Base-by-base conservation (phyloP, 306 rosid genomes). In the Vicia villosa region DNA sequence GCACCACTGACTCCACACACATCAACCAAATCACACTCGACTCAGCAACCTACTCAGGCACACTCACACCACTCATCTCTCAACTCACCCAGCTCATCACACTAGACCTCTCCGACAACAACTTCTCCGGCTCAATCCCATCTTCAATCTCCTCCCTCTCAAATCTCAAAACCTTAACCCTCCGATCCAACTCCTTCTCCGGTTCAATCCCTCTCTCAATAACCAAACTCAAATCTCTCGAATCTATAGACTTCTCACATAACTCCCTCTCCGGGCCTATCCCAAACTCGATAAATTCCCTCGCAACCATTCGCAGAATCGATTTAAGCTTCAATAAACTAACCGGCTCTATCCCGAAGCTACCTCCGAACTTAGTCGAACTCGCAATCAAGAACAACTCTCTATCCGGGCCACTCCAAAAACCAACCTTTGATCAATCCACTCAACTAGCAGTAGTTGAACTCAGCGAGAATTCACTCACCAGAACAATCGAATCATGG, bases 1-100 rank as follows among this genome's bases (percentile, higher is more conserved):
- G 97, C 86, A 80, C 85, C 55, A 42, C 68, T 0, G 89, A 86
- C 76, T 80, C 91, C 42, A 80, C 82, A 34, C 81, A 79, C 16
- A 76, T 93, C 78, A 84, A 80, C 68, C 96, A 93, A 55, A 84
- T 93, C 84, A 87, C 96, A 10, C 97, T 93, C 36, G 98, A 90
- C 89, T 90, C 96, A 0, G 92, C 86, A 5, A 88, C 87, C 3
- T 93, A 93, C 84, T 80, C 96, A 4, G 97, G 94, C 13, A 19
- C 86, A 0, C 97, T 93, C 76, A 76, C 86, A 16, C 90, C 98
- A 2, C 81, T 74, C 3, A 13, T 93, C 11, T 90, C 97, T 21
- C 80, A 36, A 2, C 86, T 93, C 90, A 74, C 90, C 13, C 70
- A 74, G 0, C 86, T 93, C 63, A 5, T 69, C 37, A 80, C 79